Conservation (phyloP, 2,329 filamentous ascomycete species). For the Malbranchea cinnamomea region DNA sequence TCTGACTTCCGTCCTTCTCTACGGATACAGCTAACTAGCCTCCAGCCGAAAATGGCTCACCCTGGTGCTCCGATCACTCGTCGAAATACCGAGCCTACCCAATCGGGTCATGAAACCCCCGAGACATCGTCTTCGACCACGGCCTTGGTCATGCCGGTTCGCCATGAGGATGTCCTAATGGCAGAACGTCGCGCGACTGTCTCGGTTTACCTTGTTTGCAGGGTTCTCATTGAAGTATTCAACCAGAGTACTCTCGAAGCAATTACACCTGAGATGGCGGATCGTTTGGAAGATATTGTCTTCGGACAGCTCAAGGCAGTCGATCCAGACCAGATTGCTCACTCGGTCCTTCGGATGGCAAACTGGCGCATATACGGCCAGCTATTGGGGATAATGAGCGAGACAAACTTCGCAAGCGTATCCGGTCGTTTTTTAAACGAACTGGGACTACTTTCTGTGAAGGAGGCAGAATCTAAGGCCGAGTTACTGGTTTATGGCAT, state of each 20-base stretch:
- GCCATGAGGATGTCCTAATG: constrained; percentile 59
- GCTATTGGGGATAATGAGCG: constrained; percentile 89
- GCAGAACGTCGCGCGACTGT: constrained; percentile 83
- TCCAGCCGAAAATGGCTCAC: constrained; percentile 20
- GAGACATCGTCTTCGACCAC: constrained; percentile 22
- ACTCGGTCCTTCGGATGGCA: constrained; percentile 67
- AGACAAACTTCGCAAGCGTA: constrained; percentile 75
- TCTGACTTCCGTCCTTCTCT: neutral
- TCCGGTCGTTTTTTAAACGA: constrained; percentile 69
- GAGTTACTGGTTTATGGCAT: constrained; percentile 82
- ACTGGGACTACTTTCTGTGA: constrained; percentile 41
- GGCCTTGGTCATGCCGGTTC: constrained; percentile 24
- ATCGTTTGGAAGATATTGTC: constrained; percentile 86
- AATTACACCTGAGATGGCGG: constrained; percentile 82
- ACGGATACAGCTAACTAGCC: neutral
- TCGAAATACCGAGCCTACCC: constrained; percentile 60
- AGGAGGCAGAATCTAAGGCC: constrained; percentile 63
- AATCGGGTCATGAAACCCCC: constrained; percentile 26
- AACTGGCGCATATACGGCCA: constrained; percentile 95
- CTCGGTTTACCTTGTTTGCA: constrained; percentile 89
- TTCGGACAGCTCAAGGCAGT: constrained; percentile 88
- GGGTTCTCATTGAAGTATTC: constrained; percentile 87
- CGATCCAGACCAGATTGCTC: constrained; percentile 58
- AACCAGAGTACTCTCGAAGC: constrained; percentile 69
- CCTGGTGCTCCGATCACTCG: constrained; percentile 40